Evolutionary conservation across 176 grass and related monocot species (phyloP).

Genomic region (Oryza nivara): DNA sequence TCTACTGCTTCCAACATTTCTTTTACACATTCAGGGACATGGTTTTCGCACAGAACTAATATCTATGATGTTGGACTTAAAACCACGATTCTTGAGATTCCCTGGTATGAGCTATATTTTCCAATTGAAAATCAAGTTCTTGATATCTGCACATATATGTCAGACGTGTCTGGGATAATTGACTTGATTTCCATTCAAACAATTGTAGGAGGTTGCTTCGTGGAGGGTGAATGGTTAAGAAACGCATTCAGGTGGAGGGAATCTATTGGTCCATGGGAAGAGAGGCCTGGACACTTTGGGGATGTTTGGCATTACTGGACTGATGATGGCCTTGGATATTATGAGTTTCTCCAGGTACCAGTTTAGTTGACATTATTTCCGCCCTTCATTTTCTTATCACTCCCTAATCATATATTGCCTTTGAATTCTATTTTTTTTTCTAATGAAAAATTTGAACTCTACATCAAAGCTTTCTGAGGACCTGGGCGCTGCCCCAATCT

Average conservation of each 20-base stretch:
- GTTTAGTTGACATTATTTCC: constrained; percentile 21
- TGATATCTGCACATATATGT: neutral
- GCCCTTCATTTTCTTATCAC: neutral
- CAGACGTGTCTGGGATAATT: neutral
- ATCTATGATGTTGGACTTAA: constrained; percentile 86
- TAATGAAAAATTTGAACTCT: constrained; percentile 13
- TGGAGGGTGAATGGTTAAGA: constrained; percentile 89
- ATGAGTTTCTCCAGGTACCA: constrained; percentile 89
- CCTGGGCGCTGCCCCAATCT: constrained; percentile 70
- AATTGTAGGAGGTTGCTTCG: constrained; percentile 82
- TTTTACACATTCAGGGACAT: constrained; percentile 58
- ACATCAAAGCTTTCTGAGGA: constrained; percentile 78
- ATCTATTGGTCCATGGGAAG: constrained; percentile 94
- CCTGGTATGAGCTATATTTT: constrained; percentile 62
- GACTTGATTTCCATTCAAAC: neutral
- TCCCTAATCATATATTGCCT: constrained; percentile 13
- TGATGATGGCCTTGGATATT: constrained; percentile 95
- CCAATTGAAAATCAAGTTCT: constrained; percentile 2
- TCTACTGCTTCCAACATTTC: neutral
- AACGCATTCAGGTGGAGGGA: constrained; percentile 97
- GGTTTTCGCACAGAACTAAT: constrained; percentile 85
- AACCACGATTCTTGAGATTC: constrained; percentile 87
- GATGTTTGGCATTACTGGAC: constrained; percentile 99
- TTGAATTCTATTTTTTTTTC: constrained; percentile 5
- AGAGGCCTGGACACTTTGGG: constrained; percentile 93